Conservation (phyloP, 164 flowering plant species). For the Protea cynaroides region DNA sequence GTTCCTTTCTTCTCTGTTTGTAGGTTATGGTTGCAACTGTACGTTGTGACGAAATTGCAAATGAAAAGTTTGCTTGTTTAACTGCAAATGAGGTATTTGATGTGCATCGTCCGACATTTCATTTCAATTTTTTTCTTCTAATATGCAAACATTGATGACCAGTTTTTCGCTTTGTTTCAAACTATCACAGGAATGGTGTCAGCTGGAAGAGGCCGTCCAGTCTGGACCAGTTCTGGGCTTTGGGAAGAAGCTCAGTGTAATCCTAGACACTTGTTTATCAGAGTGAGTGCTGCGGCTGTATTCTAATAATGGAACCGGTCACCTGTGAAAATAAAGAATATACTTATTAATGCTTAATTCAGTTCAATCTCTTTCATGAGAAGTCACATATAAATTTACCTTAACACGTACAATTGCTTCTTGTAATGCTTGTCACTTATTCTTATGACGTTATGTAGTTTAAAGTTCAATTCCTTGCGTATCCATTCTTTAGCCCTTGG, state of each 20-base stretch:
- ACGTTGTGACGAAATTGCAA: constrained; percentile 98
- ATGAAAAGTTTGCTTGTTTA: constrained; percentile 63
- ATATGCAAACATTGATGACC: not conserved
- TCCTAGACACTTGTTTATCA: constrained; percentile 52
- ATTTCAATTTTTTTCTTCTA: not conserved
- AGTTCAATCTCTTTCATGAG: too few relatives aligned
- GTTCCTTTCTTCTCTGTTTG: constrained; percentile 1
- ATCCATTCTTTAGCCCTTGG: too few relatives aligned
- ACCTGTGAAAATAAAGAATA: too few relatives aligned
- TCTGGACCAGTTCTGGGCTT: constrained; percentile 68
- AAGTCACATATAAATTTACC: too few relatives aligned
- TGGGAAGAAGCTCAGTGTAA: constrained; percentile 71
- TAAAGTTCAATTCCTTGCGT: too few relatives aligned
- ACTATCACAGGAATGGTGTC: constrained; percentile 63
- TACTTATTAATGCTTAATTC: too few relatives aligned
- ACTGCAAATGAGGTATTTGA: constrained; percentile 53
- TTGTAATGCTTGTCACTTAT: too few relatives aligned
- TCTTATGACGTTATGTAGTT: too few relatives aligned
- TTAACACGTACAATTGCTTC: too few relatives aligned
- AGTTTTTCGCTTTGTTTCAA: not conserved
- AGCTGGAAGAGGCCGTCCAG: constrained; percentile 68
- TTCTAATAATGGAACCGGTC: not conserved
- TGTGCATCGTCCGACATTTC: not conserved
- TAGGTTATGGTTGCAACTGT: constrained; percentile 99
- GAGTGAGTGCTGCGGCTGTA: constrained; percentile 44